Evolutionary conservation across 2,329 filamentous ascomycete species (phyloP).

Genomic region (Phialocephala subalpina): DNA sequence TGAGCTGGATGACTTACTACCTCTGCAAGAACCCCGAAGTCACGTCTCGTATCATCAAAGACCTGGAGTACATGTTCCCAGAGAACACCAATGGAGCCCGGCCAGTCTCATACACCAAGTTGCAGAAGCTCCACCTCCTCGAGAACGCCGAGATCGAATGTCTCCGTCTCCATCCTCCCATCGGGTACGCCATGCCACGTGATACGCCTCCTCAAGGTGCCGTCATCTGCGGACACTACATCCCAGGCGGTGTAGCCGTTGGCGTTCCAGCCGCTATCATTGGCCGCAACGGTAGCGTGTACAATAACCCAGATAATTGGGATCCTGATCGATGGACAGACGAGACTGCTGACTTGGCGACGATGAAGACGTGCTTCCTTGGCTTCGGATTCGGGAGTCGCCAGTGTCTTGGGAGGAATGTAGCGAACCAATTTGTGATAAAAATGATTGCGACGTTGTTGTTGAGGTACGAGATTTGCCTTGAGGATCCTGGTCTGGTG

Average conservation of each 20-base stretch:
- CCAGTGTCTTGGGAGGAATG: conserved; percentile 28
- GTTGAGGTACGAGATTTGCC: conserved; percentile 24
- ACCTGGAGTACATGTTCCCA: conserved; percentile 22
- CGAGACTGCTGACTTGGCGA: conserved; percentile 15
- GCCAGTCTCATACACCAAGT: conserved; percentile 19
- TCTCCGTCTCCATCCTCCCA: conserved; percentile 27
- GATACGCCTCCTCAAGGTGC: conserved; percentile 25
- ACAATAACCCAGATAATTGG: conserved; percentile 19
- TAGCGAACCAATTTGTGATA: conserved; percentile 27
- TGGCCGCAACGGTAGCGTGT: conserved; percentile 25
- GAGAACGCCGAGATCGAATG: conserved; percentile 25
- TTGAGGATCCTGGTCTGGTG: conserved; percentile 24
- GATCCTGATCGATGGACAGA: conserved; percentile 27
- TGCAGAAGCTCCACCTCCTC: conserved; percentile 24
- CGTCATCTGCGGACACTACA: conserved; percentile 24
- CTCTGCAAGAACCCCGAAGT: conserved; percentile 26
- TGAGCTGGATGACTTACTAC: conserved; percentile 30
- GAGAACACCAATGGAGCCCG: conserved; percentile 15
- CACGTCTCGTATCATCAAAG: conserved; percentile 18
- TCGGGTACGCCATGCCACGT: conserved; percentile 28
- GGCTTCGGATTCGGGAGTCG: conserved; percentile 26
- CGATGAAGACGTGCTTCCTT: conserved; percentile 30
- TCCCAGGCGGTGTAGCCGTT: conserved; percentile 26
- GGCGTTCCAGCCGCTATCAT: conserved; percentile 27
- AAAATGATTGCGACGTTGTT: conserved; percentile 28